Conservation (phyloP, 139 green algal genomes). For the Zygnema circumcarinatum region DNA sequence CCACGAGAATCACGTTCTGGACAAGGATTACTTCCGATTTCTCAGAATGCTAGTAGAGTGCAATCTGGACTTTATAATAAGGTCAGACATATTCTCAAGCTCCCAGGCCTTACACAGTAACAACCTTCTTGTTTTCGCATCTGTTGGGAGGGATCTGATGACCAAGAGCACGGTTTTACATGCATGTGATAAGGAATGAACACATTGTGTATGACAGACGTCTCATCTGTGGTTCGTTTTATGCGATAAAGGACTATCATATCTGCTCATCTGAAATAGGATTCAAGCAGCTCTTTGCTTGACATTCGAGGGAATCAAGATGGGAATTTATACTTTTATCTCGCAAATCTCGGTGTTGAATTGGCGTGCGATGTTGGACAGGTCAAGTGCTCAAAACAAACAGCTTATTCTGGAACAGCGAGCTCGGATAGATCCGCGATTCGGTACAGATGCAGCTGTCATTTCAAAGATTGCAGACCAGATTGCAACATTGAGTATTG, state of each 20-base stretch:
- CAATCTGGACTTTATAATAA: conserved; percentile 44
- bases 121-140: conserved; percentile 32
- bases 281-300: too few relatives aligned
- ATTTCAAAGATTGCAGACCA: neutral
- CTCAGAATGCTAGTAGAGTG: conserved; percentile 14
- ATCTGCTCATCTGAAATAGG: too few relatives aligned
- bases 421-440: neutral
- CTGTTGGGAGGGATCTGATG: too few relatives aligned
- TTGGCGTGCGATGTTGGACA: too few relatives aligned
- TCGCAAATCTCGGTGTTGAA: too few relatives aligned
- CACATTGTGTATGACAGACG: too few relatives aligned
- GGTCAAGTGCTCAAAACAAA: neutral
- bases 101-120: neutral
- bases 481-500: neutral
- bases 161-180: too few relatives aligned
- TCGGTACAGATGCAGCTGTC: neutral
- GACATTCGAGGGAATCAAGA: too few relatives aligned
- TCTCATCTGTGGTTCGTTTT: too few relatives aligned
- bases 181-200: too few relatives aligned
- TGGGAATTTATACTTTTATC: too few relatives aligned
- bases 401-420: neutral
- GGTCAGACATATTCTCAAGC: neutral
- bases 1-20: conserved; percentile 47
- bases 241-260: too few relatives aligned
- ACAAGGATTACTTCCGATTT: conserved; percentile 53